phyloP scores from a whole-genome alignment of 768 basidiomycete species.

The Leucocoprinus sp. region DNA sequence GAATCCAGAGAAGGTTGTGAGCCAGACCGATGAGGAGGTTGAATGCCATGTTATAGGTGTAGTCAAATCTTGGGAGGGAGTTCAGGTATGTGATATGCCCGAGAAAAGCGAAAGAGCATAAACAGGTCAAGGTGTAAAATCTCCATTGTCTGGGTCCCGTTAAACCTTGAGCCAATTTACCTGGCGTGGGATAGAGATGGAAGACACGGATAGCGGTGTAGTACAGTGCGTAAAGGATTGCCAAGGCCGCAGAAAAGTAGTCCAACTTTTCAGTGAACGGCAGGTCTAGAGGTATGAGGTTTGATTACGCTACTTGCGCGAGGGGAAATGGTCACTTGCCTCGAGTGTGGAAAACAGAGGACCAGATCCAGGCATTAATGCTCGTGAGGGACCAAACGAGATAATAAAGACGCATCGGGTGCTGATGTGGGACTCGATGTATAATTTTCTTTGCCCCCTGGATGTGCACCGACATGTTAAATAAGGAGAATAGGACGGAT shows the following conservation, averaged over 20 bases:
- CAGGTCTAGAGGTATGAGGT: conserved; percentile 43
- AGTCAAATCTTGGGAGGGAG: conserved; percentile 76
- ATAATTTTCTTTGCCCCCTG: conserved; percentile 46
- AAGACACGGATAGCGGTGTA: conserved; percentile 69
- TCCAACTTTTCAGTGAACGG: conserved; percentile 84
- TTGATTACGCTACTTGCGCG: not conserved
- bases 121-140: conserved; percentile 34
- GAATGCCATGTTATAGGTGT: conserved; percentile 87
- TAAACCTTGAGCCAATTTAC: conserved; percentile 16
- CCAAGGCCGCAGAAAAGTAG: conserved; percentile 88
- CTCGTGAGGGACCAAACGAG: conserved; percentile 58
- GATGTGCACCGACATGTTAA: conserved; percentile 73
- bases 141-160: conserved; percentile 15
- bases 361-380: conserved; percentile 92
- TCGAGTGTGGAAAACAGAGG: conserved; percentile 85
- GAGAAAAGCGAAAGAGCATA: conserved; percentile 50
- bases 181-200: conserved; percentile 48
- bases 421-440: conserved; percentile 37
- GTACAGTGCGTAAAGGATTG: conserved; percentile 78
- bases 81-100: conserved; percentile 75
- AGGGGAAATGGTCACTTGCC: conserved; percentile 39
- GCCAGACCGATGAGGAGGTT: conserved; percentile 66
- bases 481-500: conserved; percentile 81
- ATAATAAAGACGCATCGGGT: conserved; percentile 70
- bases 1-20: conserved; percentile 79